phyloP scores from a whole-genome alignment of 2,329 filamentous ascomycete species.

The Monilinia aucupariae region DNA sequence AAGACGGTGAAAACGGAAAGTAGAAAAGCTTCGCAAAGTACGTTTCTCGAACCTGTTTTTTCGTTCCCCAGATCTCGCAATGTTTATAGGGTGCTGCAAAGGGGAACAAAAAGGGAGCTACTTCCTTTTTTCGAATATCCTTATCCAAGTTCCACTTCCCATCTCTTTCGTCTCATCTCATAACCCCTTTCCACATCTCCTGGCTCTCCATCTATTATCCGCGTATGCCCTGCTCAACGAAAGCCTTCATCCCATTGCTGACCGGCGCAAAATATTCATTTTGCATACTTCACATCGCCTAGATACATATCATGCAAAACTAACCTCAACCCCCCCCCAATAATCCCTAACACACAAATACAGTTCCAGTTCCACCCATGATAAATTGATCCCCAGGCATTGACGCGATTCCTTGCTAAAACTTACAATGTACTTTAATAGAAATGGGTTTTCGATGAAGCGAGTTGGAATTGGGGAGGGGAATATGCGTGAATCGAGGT shows the following conservation, averaged over 20 bases:
- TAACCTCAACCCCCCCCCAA: conserved; percentile 17
- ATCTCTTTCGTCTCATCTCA: no score
- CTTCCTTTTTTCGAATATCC: no score
- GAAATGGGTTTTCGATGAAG: conserved; percentile 34
- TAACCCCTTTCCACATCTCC: no score
- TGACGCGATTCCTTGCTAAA: conserved; percentile 41
- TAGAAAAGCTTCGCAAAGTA: no score
- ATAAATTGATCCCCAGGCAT: conserved; percentile 39
- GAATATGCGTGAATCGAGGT: conserved; percentile 39
- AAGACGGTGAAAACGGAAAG: no score
- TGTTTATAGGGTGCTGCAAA: no score
- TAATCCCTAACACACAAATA: conserved; percentile 15
- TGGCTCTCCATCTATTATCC: neutral
- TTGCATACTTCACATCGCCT: conserved; percentile 21
- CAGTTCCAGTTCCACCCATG: conserved; percentile 7
- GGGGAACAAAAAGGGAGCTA: no score
- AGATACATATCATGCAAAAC: conserved; percentile 29
- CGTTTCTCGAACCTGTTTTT: no score
- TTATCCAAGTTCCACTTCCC: no score
- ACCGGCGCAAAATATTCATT: neutral
- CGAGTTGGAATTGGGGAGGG: conserved; percentile 40
- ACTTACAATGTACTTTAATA: conserved; percentile 36
- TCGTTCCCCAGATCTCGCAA: no score
- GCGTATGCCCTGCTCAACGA: neutral
- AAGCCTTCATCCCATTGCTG: conserved; percentile 2